These are phyloP conservation scores for Macrophomina pseudophaseolina DNA, from an alignment of 2,329 filamentous ascomycete species.

Conservation along the genomic window DNA sequence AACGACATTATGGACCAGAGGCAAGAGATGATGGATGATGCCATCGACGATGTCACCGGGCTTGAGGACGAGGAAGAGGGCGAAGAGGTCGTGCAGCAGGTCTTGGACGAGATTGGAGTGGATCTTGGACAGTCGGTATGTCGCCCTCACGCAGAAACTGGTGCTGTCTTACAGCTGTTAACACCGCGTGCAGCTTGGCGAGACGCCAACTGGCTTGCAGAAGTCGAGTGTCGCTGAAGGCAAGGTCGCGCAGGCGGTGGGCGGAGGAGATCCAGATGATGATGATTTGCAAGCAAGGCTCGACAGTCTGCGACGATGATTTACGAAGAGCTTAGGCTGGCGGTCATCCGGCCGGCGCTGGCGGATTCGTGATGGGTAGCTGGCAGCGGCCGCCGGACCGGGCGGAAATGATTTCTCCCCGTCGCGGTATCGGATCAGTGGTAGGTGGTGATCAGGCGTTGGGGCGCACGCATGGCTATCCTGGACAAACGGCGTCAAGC, in stretches of 20 bases:
- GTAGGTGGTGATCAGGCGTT: conserved; percentile 23
- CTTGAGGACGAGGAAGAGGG: conserved; percentile 91
- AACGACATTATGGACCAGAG: conserved; percentile 99
- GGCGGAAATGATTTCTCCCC: not conserved
- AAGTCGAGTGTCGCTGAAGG: conserved; percentile 73
- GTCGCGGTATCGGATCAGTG: conserved; percentile 5
- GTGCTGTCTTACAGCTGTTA: conserved; percentile 25
- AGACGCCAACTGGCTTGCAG: conserved; percentile 85
- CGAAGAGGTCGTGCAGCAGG: conserved; percentile 95
- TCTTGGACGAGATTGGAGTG: conserved; percentile 94
- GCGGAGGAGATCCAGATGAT: conserved; percentile 66
- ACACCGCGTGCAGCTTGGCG: conserved; percentile 71
- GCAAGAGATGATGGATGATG: conserved; percentile 99
- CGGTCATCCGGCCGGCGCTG: not conserved
- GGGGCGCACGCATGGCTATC: conserved; percentile 25
- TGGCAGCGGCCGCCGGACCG: not conserved
- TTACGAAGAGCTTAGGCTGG: not conserved
- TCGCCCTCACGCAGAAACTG: not conserved
- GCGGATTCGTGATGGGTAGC: not conserved
- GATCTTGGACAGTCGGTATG: conserved; percentile 86
- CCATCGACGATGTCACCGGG: conserved; percentile 95
- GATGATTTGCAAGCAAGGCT: conserved; percentile 93
- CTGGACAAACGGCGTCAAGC: not conserved
- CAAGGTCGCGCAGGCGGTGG: conserved; percentile 83
- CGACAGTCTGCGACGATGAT: conserved; percentile 74